phyloP scores from a whole-genome alignment of 2,329 filamentous ascomycete species.

The Davidsoniella eucalypti region DNA sequence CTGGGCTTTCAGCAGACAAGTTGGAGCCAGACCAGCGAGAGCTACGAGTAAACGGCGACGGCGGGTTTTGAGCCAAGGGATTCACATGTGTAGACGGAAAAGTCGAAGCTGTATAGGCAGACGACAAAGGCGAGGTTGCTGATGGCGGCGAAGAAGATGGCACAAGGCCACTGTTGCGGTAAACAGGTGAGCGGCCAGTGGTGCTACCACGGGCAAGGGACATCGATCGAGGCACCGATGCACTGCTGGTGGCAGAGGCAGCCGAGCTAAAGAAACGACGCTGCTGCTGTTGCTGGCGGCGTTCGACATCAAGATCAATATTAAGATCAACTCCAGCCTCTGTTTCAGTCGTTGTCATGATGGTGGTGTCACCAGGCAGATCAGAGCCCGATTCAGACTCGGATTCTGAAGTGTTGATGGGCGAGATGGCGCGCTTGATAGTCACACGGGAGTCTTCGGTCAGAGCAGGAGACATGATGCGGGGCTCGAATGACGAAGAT shows the following conservation, averaged over 20 bases:
- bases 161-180: not conserved
- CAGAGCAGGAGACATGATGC: slow-evolving; percentile 2
- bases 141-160: not conserved
- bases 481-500: not conserved
- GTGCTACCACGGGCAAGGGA: not conserved
- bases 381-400: not conserved
- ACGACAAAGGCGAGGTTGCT: not conserved
- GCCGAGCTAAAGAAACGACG: not conserved
- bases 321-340: not conserved
- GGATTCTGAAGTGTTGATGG: slow-evolving; percentile 4
- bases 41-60: slow-evolving; percentile 2
- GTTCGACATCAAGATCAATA: not conserved
- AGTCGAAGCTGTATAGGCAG: not conserved
- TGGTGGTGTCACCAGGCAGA: not conserved
- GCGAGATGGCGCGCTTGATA: slow-evolving; percentile 8
- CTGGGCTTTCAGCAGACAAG: slow-evolving; percentile 1
- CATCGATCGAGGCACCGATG: not conserved
- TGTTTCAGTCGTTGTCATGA: not conserved
- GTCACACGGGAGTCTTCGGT: slow-evolving; percentile 10
- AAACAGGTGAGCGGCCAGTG: not conserved
- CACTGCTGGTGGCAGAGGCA: not conserved
- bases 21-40: slow-evolving; percentile 2
- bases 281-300: not conserved
- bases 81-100: slow-evolving; percentile 7
- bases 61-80: slow-evolving; percentile 7